A percentile compares a stretch with the other conserved stretches of the same genome.
phyloP scores from a whole-genome alignment of 768 basidiomycete species.

The Tylopilus plumbeoviolaceoides region DNA sequence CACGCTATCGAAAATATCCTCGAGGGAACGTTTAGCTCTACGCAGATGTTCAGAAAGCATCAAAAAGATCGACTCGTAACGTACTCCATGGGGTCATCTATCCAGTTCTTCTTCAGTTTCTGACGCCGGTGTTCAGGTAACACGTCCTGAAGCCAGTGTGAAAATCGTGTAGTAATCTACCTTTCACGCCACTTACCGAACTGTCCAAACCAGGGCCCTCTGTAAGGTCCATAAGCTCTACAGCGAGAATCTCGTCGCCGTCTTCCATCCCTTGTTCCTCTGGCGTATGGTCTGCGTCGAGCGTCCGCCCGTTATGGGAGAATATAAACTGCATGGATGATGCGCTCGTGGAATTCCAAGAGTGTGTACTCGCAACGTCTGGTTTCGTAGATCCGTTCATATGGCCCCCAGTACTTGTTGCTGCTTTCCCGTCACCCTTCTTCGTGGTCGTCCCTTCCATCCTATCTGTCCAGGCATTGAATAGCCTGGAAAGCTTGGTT shows the following conservation, averaged over 20 bases:
- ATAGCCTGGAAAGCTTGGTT: slow-evolving; percentile 77
- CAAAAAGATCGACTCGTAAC: slow-evolving; percentile 22
- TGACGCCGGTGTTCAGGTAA: slow-evolving; percentile 60
- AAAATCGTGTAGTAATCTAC: neutral
- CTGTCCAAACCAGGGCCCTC: slow-evolving; percentile 59
- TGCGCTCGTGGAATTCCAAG: slow-evolving; percentile 35
- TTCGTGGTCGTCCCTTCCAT: slow-evolving; percentile 65
- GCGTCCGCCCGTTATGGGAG: slow-evolving; percentile 72
- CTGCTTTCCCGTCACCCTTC: slow-evolving; percentile 38
- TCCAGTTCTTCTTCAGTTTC: slow-evolving; percentile 79
- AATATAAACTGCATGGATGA: slow-evolving; percentile 77
- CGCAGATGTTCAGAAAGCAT: neutral
- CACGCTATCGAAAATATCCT: slow-evolving; percentile 85
- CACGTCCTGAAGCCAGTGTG: slow-evolving; percentile 48
- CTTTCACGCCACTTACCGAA: slow-evolving; percentile 44
- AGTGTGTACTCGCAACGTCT: slow-evolving; percentile 45
- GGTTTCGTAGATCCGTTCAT: slow-evolving; percentile 50
- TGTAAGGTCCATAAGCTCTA: slow-evolving; percentile 89
- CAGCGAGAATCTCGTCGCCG: slow-evolving; percentile 83
- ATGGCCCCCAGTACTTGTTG: slow-evolving; percentile 22
- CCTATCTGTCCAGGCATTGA: slow-evolving; percentile 84
- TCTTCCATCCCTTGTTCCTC: slow-evolving; percentile 88
- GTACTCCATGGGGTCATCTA: slow-evolving; percentile 69
- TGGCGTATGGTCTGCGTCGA: slow-evolving; percentile 81
- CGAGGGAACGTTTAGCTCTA: slow-evolving; percentile 71